A percentile compares a stretch with the other conserved stretches of the same genome.
Evolutionary conservation across 202 grass and related monocot species (phyloP).

Genomic region (Hordeum pubiflorum): DNA sequence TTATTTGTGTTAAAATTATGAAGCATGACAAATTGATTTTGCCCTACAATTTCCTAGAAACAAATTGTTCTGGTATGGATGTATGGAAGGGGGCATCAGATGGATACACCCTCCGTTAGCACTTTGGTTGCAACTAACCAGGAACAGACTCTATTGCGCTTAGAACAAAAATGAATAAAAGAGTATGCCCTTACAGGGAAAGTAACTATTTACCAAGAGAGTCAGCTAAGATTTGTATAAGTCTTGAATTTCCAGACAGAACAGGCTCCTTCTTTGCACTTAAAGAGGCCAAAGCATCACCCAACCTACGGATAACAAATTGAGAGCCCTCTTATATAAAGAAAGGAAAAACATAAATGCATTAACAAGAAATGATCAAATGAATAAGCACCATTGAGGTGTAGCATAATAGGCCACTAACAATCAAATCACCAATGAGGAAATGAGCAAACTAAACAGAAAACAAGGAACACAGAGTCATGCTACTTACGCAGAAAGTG

Average conservation of each 20-base stretch:
- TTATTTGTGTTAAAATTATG: neutral
- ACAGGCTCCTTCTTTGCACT: constrained; percentile 76
- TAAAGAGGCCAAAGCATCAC: constrained; percentile 87
- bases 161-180: neutral
- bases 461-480: constrained; percentile 6
- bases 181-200: neutral
- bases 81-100: neutral
- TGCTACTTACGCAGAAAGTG: constrained; percentile 90
- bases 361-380: neutral
- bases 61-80: neutral
- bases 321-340: constrained; percentile 20
- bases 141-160: neutral
- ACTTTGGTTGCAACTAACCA: neutral
- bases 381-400: constrained; percentile 7
- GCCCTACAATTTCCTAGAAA: neutral
- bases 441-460: constrained; percentile 12
- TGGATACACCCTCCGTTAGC: neutral
- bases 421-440: constrained; percentile 7
- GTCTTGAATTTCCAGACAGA: constrained; percentile 77
- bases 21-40: neutral
- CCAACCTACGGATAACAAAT: constrained; percentile 53
- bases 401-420: neutral
- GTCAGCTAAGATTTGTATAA: constrained; percentile 88
- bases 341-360: neutral
- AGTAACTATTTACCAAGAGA: constrained; percentile 60